phyloP scores from a whole-genome alignment of 371 early-diverging fungal species.

The Mucor sp. region DNA sequence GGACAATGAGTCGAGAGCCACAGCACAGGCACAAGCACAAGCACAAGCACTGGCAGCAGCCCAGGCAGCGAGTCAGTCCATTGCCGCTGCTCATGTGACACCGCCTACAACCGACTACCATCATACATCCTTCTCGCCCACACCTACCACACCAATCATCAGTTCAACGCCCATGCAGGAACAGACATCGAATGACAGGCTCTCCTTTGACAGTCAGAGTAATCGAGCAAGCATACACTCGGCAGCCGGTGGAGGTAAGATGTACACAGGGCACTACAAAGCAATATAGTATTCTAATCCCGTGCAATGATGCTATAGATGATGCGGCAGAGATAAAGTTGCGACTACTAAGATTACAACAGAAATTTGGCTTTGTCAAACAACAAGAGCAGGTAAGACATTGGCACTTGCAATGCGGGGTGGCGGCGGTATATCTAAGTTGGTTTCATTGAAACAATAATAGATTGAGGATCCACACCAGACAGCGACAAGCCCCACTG shows the following conservation, averaged over 20 bases:
- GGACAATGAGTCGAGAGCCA: slow-evolving; percentile 43
- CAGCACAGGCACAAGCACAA: slow-evolving; percentile 2
- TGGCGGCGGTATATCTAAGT: not conserved
- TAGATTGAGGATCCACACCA: not conserved
- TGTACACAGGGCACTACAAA: too few relatives aligned
- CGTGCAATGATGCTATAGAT: slow-evolving; percentile 19
- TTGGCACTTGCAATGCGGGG: not conserved
- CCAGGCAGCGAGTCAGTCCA: not conserved
- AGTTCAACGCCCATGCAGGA: not conserved
- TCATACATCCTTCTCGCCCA: not conserved
- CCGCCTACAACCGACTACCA: slow-evolving; percentile 2
- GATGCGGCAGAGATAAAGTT: slow-evolving; percentile 49
- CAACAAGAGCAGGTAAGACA: slow-evolving; percentile 27
- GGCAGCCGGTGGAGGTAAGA: slow-evolving; percentile 13
- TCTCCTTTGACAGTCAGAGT: not conserved
- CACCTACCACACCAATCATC: not conserved
- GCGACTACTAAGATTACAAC: slow-evolving; percentile 57
- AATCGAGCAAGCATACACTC: slow-evolving; percentile 11
- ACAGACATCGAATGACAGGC: not conserved
- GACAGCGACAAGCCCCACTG: not conserved
- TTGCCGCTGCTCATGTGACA: not conserved
- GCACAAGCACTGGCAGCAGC: not conserved
- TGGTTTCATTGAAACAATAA: not conserved
- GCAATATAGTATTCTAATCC: too few relatives aligned
- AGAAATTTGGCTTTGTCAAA: slow-evolving; percentile 59